phyloP scores from a whole-genome alignment of 2,329 filamentous ascomycete species.

The Diaporthe nobilis region DNA sequence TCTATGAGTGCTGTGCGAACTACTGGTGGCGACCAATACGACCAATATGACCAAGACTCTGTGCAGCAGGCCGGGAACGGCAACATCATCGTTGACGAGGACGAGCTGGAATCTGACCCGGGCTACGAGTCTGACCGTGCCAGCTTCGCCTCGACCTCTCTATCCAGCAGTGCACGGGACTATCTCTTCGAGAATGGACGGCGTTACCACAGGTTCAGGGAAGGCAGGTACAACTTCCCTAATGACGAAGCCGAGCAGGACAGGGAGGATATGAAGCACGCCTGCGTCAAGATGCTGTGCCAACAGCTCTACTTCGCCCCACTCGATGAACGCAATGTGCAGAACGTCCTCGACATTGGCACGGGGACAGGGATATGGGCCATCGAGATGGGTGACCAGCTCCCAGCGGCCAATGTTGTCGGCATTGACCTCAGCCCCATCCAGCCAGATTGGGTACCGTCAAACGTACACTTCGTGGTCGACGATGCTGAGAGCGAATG shows the following conservation, averaged over 20 bases:
- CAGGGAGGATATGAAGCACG: constrained; percentile 70
- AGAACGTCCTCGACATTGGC: constrained; percentile 69
- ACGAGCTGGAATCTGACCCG: constrained; percentile 47
- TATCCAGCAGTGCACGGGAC: constrained; percentile 59
- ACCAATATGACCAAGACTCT: constrained; percentile 45
- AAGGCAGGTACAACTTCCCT: constrained; percentile 70
- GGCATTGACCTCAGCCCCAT: constrained; percentile 62
- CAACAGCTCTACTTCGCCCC: constrained; percentile 67
- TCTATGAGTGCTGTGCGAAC: not conserved
- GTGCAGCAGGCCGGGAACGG: constrained; percentile 47
- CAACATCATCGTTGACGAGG: constrained; percentile 48
- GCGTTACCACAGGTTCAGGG: constrained; percentile 69
- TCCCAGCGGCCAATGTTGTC: constrained; percentile 56
- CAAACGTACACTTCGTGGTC: constrained; percentile 73
- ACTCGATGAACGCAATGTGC: constrained; percentile 58
- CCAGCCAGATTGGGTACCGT: constrained; percentile 65
- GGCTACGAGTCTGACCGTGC: constrained; percentile 50
- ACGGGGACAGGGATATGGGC: constrained; percentile 73
- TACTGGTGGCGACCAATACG: constrained; percentile 24
- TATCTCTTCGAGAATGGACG: constrained; percentile 71
- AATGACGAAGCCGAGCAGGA: constrained; percentile 74
- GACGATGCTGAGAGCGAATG: constrained; percentile 72
- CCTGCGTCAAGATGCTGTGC: constrained; percentile 64
- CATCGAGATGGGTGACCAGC: constrained; percentile 65
- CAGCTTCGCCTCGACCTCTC: constrained; percentile 50